These are phyloP conservation scores for Nigrospora sphaerica DNA, from an alignment of 2,329 filamentous ascomycete genomes.

Conservation along the genomic window DNA sequence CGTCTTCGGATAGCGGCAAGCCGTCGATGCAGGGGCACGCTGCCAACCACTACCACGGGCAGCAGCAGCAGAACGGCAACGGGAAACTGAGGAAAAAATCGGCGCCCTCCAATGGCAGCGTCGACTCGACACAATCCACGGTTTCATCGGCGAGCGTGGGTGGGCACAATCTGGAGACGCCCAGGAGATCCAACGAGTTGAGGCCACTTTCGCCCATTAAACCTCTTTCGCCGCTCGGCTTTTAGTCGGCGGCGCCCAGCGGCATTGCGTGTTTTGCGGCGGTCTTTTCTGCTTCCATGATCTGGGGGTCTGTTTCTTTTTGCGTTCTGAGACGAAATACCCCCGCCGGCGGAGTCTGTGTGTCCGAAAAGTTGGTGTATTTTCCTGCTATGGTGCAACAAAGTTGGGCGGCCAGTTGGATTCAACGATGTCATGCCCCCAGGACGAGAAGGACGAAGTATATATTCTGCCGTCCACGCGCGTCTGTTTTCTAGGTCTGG, in stretches of 20 bases:
- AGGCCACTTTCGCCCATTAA: conserved; percentile 59
- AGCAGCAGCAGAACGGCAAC: conserved; percentile 23
- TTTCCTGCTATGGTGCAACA: not conserved
- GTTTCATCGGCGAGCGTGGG: conserved; percentile 36
- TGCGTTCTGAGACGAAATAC: not conserved
- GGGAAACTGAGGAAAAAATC: conserved; percentile 37
- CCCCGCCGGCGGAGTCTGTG: not conserved
- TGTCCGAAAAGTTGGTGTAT: conserved; percentile 1
- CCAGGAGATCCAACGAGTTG: conserved; percentile 34
- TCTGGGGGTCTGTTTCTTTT: not conserved
- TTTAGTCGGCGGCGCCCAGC: conserved; percentile 25
- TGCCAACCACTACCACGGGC: conserved; percentile 6
- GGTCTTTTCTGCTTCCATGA: too few relatives aligned
- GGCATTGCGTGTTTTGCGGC: too few relatives aligned
- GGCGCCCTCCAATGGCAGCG: conserved; percentile 35
- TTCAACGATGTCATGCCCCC: too few relatives aligned
- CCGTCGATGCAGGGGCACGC: conserved; percentile 25
- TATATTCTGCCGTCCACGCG: too few relatives aligned
- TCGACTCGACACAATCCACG: conserved; percentile 33
- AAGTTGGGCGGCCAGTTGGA: too few relatives aligned
- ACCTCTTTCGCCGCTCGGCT: conserved; percentile 56
- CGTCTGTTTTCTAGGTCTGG: too few relatives aligned
- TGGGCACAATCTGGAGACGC: conserved; percentile 31
- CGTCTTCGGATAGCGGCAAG: conserved; percentile 61
- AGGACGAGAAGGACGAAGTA: too few relatives aligned